Evolutionary conservation across 2,329 filamentous ascomycete species (phyloP), one percentile per base, ranked within the genome.

Genomic region (Escovopsis sp.): DNA sequence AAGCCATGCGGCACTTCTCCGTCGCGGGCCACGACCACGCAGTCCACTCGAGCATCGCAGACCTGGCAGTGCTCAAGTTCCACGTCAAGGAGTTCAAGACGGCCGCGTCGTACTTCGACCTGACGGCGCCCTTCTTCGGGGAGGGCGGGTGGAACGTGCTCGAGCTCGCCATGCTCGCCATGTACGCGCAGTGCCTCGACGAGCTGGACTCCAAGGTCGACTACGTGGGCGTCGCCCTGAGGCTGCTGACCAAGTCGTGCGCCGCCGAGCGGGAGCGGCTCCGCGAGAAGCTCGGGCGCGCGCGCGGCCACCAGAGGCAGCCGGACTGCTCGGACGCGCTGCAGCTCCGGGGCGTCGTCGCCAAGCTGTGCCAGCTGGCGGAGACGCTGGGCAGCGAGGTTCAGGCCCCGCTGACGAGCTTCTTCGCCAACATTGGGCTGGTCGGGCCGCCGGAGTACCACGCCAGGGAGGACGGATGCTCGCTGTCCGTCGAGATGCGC

Each of bases 1-100:
- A 82, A 41, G 78, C 87, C 3, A 71, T 92, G 38, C 79, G 81
- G 2, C 82, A 94, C 50, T 92, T 83, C 52, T 76, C 76, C 12
- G 73, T 85, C 4, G 85, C 87, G 4, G 80, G 77, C 37, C 80
- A 88, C 43, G 67, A 66, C 1, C 79, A 92, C 46, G 82, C 84
- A 7, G 77, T 81, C 1, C 77, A 92, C 45, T 70, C 76, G 15
- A 76, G 78, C 40, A 73, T 87, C 54, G 80, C 84, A 9, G 90
- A 98, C 54, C 68, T 96, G 31, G 90, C 86, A 2, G 70, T 90
- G 5, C 62, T 94, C 34, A 87, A 88, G 48, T 90, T 79, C 45
- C 72, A 81, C 40, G 64, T 82, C 3, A 70, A 72, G 16, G 82
- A 96, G 44, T 87, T 77, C 49, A 64, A 62, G 3, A 69, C 74